A percentile compares a stretch with the other conserved stretches of the same genome.
Evolutionary conservation across 129 eudicot species (phyloP).

Genomic region (Scalesia atractyloides): DNA sequence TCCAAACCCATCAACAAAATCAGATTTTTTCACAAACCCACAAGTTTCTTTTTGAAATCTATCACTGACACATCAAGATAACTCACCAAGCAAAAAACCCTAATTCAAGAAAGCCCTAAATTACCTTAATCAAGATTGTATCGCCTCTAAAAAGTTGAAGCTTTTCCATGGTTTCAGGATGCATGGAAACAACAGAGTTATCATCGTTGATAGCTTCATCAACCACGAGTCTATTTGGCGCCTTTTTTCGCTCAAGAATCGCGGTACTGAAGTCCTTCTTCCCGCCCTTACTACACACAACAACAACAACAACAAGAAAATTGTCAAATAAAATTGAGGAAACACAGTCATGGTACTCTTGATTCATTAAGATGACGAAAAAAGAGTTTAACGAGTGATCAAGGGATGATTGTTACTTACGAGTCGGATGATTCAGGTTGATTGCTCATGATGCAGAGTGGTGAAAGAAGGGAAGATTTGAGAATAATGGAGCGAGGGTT

Average conservation of each 20-base stretch:
- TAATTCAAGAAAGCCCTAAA: background rate
- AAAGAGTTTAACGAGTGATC: background rate
- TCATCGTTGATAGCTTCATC: constrained; percentile 90
- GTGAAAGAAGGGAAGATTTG: background rate
- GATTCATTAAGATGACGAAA: background rate
- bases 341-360: background rate
- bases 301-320: constrained; percentile 12
- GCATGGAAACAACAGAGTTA: constrained; percentile 76
- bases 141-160: constrained; percentile 94
- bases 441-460: constrained; percentile 7
- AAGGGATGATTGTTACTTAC: constrained; percentile 43
- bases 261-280: constrained; percentile 86
- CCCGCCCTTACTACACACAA: constrained; percentile 59
- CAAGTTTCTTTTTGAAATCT: no score
- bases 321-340: constrained; percentile 7
- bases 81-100: no score
- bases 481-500: background rate
- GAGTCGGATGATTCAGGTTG: constrained; percentile 80
- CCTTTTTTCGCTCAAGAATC: constrained; percentile 82
- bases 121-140: constrained; percentile 73
- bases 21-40: no score
- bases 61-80: no score
- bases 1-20: background rate
- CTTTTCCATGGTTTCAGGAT: constrained; percentile 88
- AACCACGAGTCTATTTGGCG: constrained; percentile 76